These are phyloP conservation scores for Cenchrus americanus DNA, from an alignment of 176 grass and related monocot species.

Conservation along the genomic window DNA sequence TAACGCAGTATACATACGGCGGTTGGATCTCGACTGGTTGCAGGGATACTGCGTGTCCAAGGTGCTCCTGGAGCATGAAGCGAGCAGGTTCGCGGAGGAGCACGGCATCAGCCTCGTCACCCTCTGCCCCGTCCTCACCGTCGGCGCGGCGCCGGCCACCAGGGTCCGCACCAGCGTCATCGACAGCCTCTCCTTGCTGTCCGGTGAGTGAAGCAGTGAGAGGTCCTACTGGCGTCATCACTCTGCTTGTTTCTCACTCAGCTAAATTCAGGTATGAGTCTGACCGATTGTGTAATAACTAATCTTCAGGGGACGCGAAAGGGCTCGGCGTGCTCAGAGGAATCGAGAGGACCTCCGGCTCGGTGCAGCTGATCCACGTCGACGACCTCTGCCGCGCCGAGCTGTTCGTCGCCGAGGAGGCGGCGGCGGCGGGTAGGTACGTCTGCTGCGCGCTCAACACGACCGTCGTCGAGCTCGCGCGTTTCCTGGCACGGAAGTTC, in stretches of 20 bases:
- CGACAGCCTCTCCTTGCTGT: conserved; percentile 46
- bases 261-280: too few species aligned
- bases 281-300: too few species aligned
- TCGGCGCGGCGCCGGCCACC: conserved; percentile 30
- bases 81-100: conserved; percentile 39
- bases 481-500: conserved; percentile 48
- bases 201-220: conserved; percentile 3
- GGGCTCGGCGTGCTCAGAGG: too few species aligned
- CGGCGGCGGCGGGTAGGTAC: too few species aligned
- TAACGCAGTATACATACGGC: too few species aligned
- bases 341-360: too few species aligned
- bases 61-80: conserved; percentile 45
- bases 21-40: background rate
- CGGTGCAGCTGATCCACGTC: conserved; percentile 34
- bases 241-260: too few species aligned
- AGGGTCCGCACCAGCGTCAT: conserved; percentile 37
- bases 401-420: conserved; percentile 41
- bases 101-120: conserved; percentile 51
- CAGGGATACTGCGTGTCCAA: conserved; percentile 53
- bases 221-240: too few species aligned
- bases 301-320: too few species aligned
- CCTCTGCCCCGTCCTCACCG: conserved; percentile 39
- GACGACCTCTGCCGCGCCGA: conserved; percentile 33
- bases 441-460: conserved; percentile 40
- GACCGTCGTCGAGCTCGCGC: conserved; percentile 35